These are phyloP conservation scores for Podospora anserina DNA, from an alignment of 495 filamentous ascomycete genomes.

Conservation along the genomic window DNA sequence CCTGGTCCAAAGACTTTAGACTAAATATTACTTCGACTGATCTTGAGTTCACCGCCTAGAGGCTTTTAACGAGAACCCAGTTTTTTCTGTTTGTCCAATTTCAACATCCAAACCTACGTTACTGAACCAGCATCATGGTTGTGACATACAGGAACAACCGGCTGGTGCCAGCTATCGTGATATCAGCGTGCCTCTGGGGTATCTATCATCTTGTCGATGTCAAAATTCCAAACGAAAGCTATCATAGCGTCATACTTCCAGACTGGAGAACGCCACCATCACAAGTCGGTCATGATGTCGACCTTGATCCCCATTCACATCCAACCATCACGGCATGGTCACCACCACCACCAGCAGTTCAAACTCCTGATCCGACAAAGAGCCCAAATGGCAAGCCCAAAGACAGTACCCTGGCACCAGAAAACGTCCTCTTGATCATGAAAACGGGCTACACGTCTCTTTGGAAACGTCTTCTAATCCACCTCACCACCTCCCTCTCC, in stretches of 20 bases:
- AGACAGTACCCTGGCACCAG: background rate
- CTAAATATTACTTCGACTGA: too few relatives aligned
- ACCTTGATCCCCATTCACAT: background rate
- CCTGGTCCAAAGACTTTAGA: too few relatives aligned
- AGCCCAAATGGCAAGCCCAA: background rate
- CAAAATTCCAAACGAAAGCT: constrained; percentile 4
- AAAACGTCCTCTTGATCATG: constrained; percentile 12
- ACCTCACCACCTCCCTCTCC: constrained; percentile 13
- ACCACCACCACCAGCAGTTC: background rate
- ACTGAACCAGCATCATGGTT: constrained; percentile 3
- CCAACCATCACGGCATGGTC: background rate
- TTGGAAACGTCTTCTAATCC: constrained; percentile 18
- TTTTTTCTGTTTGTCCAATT: background rate
- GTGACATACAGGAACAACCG: constrained; percentile 14
- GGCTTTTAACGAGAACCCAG: too few relatives aligned
- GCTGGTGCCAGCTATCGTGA: constrained; percentile 12
- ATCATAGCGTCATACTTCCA: background rate
- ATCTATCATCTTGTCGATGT: constrained; percentile 13
- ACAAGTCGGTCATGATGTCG: background rate
- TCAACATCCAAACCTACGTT: background rate
- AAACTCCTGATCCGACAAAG: background rate
- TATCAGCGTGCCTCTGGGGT: constrained; percentile 8
- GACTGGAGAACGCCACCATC: background rate
- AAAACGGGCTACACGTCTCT: constrained; percentile 17
- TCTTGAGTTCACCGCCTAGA: too few relatives aligned